These are phyloP conservation scores for Aristolochia fimbriata DNA, from an alignment of 164 flowering plant species.

Conservation along the genomic window DNA sequence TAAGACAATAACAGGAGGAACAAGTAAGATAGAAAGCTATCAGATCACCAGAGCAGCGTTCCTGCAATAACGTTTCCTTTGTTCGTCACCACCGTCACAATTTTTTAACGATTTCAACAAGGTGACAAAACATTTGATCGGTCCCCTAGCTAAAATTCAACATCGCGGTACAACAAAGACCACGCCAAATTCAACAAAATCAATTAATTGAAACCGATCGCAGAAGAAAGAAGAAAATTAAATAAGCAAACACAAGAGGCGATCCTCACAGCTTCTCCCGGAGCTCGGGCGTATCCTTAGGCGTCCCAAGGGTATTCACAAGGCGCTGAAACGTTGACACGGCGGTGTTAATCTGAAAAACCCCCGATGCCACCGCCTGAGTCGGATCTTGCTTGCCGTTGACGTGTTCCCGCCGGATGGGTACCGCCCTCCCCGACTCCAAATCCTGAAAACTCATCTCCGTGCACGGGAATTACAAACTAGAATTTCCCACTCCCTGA, in stretches of 20 bases:
- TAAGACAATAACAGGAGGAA: no score
- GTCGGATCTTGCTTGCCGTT: conserved; percentile 33
- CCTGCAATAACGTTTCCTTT: no score
- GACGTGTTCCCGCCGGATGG: conserved; percentile 13
- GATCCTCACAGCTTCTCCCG: conserved; percentile 47
- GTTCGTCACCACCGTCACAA: no score
- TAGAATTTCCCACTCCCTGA: no score
- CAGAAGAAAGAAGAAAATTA: background rate
- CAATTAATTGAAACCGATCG: background rate
- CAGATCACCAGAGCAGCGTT: no score
- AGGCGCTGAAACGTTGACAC: conserved; percentile 50
- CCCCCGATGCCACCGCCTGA: conserved; percentile 50
- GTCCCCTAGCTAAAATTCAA: no score
- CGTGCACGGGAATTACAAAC: conserved; percentile 11
- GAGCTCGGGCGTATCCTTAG: conserved; percentile 52
- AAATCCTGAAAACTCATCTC: conserved; percentile 58
- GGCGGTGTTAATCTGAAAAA: conserved; percentile 56
- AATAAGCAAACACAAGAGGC: background rate
- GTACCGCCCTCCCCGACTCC: conserved; percentile 32
- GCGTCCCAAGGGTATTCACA: conserved; percentile 56
- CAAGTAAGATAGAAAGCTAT: no score
- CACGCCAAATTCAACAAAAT: background rate
- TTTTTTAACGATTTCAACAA: no score
- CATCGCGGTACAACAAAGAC: no score
- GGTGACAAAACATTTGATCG: no score